phyloP scores from a whole-genome alignment of 2,329 filamentous ascomycete species.

The Passalora sequoiae region DNA sequence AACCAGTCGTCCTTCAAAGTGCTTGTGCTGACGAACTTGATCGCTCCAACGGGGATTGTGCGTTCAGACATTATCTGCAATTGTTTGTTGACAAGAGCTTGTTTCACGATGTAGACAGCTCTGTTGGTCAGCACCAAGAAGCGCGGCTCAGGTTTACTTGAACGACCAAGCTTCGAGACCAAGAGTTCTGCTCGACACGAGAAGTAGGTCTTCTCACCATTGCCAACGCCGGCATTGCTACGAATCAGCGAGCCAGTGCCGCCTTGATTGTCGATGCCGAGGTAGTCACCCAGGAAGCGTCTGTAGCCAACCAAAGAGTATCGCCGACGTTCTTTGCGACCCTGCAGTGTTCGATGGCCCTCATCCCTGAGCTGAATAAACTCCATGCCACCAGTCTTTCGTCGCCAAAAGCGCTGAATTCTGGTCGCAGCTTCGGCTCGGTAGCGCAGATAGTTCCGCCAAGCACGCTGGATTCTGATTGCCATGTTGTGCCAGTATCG shows the following conservation, averaged over 20 bases:
- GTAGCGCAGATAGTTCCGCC: slow-evolving; percentile 93
- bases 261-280: slow-evolving; percentile 74
- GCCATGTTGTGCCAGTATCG: slow-evolving; percentile 99
- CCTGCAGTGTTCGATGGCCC: slow-evolving; percentile 74
- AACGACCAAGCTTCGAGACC: slow-evolving; percentile 91
- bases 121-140: slow-evolving; percentile 73
- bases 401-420: slow-evolving; percentile 93
- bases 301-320: slow-evolving; percentile 89
- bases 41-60: slow-evolving; percentile 74
- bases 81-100: slow-evolving; percentile 75
- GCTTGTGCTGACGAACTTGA: slow-evolving; percentile 81
- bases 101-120: slow-evolving; percentile 84
- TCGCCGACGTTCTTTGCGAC: slow-evolving; percentile 82
- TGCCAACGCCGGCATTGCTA: slow-evolving; percentile 60
- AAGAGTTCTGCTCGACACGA: slow-evolving; percentile 86
- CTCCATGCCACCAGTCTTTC: slow-evolving; percentile 84
- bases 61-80: slow-evolving; percentile 76
- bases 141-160: slow-evolving; percentile 85
- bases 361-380: slow-evolving; percentile 83
- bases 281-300: slow-evolving; percentile 89
- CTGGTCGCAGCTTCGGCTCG: slow-evolving; percentile 85
- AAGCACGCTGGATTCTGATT: slow-evolving; percentile 91
- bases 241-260: slow-evolving; percentile 79
- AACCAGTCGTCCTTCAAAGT: slow-evolving; percentile 94
- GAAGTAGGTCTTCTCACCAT: slow-evolving; percentile 74